A percentile compares a stretch with the other conserved stretches of the same genome.
These are phyloP conservation scores for Solanum neorickii DNA, from an alignment of 257 asterid species.

Conservation along the genomic window DNA sequence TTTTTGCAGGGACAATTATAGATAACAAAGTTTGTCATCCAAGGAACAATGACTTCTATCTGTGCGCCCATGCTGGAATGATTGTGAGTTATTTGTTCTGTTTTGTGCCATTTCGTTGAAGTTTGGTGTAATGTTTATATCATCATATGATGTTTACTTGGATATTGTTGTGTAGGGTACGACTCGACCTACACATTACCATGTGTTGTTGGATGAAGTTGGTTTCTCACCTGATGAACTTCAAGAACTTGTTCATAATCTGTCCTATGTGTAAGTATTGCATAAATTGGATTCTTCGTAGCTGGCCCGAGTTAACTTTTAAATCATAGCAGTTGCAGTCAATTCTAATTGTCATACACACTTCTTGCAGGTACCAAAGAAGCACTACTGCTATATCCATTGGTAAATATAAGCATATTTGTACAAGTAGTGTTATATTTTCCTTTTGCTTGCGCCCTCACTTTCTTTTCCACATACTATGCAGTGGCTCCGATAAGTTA, in stretches of 20 bases:
- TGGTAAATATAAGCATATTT: conserved; percentile 25
- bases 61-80: conserved; percentile 96
- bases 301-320: neutral
- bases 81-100: conserved; percentile 34
- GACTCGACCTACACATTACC: conserved; percentile 85
- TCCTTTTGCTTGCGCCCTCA: neutral
- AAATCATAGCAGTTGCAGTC: no score
- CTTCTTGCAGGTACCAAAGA: conserved; percentile 67
- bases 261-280: conserved; percentile 77
- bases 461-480: neutral
- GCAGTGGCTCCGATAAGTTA: conserved; percentile 89
- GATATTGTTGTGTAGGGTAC: conserved; percentile 46
- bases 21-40: conserved; percentile 87
- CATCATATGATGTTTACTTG: neutral
- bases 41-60: conserved; percentile 73
- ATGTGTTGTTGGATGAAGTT: conserved; percentile 60
- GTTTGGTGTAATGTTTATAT: neutral
- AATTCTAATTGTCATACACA: neutral
- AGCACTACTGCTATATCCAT: conserved; percentile 93
- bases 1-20: conserved; percentile 67
- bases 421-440: neutral
- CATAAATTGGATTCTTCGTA: neutral
- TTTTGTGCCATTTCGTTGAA: neutral
- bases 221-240: conserved; percentile 80
- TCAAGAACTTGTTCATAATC: conserved; percentile 81